Evolutionary conservation across 2,329 filamentous ascomycete species (phyloP), one percentile per base, ranked within the genome.

Genomic region (Nigrograna mackinnonii): DNA sequence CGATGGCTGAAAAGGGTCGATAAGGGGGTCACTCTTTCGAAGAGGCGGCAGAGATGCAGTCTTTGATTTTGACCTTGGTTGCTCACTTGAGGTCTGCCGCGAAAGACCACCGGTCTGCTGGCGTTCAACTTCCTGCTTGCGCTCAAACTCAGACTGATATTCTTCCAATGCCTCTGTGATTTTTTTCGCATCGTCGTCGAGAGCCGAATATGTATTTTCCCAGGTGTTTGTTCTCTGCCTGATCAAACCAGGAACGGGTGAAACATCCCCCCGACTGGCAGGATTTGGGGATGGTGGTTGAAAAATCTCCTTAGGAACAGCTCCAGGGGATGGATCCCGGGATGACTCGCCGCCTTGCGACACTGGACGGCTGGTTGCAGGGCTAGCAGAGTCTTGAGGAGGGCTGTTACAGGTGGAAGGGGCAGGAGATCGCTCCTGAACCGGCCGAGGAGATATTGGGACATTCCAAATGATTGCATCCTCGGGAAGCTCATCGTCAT

Each of bases 121-220:
- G 6, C 77, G 58, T 32, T 78, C 73, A 42, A 79, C 68, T 56
- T 87, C 82, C 38, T 70, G 68, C 50, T 71, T 65, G 17, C 67
- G 66, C 41, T 74, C 60, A 35, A 85, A 61, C 53, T 89, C 81
- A 6, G 85, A 83, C 7, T 86, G 84, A 55, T 89, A 86, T 58
- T 86, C 86, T 61, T 92, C 89, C n/a, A 94, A 73, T 55, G 87
- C 89, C 55, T 89, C 86, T 0, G 88, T 92, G 43, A 94, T 67
- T 17, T 82, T 83, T 62, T 84, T 86, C 9, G 87, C 85, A 59
- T 94, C 89, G 4, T 81, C 72, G 46, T 81, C 90, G 41, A 94
- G 74, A 36, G 86, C 82, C 1, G 79, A 80, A 52, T 87, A 72
- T 13, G 85, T 86, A 12, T 82, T 77, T 37, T 83, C 87, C 88